Base-by-base conservation (phyloP, 371 early-diverging fungal species). In the Apophysomyces elegans region DNA sequence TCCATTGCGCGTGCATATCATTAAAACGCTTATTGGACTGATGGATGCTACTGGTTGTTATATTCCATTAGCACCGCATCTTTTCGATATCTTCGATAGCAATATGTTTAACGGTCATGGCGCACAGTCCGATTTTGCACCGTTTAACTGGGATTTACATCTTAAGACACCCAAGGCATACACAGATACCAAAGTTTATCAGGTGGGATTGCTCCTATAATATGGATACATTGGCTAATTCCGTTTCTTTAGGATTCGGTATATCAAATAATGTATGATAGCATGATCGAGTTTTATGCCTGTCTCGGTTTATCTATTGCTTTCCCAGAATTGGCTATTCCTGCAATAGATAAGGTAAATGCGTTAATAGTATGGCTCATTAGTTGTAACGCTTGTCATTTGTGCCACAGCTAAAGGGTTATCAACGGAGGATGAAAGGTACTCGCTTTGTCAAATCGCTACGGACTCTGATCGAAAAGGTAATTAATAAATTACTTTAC, bases 321-420 rank as follows among this genome's bases (percentile, higher is more conserved):
- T n/a, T 98, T 96, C 87, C 97, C 97, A 9, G 97, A 96, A 70
- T 69, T 96, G 57, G 89, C 80, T 37, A 86, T 93, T 56, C 94
- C 95, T 9, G 90, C 90, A 1, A 79, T 93, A 61, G 77, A 89
- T 46, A 90, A 89, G 76, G 85, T 90, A 73, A 63, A 65, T 64
- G 13, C 5, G 37, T 7, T 5, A 35, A 46, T 14, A 62, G 37
- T 47, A 7, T 12, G 43, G 26, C 58, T 5, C 37, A 7, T 1
- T 38, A 16, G 58, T 64, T 16, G 5, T 26, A 65, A 16, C 18
- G 41, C 45, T 38, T 37, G 56, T 26, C 45, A 12, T 50, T 36
- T 41, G 21, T 61, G n/a, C n/a, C 43, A 16, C 66, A 88, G 83
- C 71, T 90, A 45, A 88, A 87, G 65, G 84, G 85, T 43, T 77